Evolutionary conservation across 768 basidiomycete genomes (phyloP), one percentile per base, ranked within the genome.

Genomic region (Glaciozyma martinii): DNA sequence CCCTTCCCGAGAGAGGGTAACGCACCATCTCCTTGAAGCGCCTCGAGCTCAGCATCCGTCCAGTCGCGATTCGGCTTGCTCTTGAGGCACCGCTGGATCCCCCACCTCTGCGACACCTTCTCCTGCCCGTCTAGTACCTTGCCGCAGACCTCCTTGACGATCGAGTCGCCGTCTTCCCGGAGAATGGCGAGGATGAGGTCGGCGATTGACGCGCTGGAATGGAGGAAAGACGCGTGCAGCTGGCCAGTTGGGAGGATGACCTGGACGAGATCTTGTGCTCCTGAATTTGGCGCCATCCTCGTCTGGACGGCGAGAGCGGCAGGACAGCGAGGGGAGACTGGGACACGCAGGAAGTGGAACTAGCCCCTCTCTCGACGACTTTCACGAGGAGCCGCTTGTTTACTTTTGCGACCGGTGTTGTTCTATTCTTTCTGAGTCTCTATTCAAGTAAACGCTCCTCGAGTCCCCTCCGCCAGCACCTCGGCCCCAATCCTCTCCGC

Each of bases 21-120:
- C 27, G 44, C 49, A 87, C 87, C 86, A 73, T 86, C 82, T 42
- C n/a, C n/a, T n/a, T 81, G 83, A 12, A 90, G 79, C 42, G 77
- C 77, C 63, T 82, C 80, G 6, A 90, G 79, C 67, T 88, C 87
- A 3, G 81, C 79, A 68, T 88, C 85, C 69, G 85, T 84, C 87
- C 89, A 88, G 61, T 78, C 74, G 29, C 84, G 13, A 56, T 62
- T 63, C 25, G 59, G 61, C 23, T 53, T 19, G 32, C 53, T 46
- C 29, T 57, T 50, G 30, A 64, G 23, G 37, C 61, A 60, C 18
- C 56, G 43, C 67, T 73, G 73, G 8, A 73, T 16, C 7, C 49
- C 61, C 69, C 73, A 73, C 19, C 42, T 30, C 21, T 59, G 49
- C 37, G 9, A 18, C 13, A 15, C 33, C 25, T 49, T 32, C 18